Evolutionary conservation across 2,329 filamentous ascomycete species (phyloP).

Genomic region (Verticillium longisporum): DNA sequence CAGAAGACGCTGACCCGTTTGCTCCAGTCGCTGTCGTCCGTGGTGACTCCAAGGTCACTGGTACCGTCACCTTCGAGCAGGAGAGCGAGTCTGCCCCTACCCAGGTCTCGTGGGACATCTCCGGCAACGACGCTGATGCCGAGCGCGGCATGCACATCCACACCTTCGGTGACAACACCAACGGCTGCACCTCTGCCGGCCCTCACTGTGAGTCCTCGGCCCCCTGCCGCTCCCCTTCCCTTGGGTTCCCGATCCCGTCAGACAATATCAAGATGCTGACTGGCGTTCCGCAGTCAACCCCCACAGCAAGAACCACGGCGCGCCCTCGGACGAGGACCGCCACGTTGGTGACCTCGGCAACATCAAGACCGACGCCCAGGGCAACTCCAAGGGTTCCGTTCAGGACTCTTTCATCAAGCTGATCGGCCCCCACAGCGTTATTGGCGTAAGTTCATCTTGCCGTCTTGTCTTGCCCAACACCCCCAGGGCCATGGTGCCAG

Average conservation of each 20-base stretch:
- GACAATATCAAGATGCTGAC: not conserved
- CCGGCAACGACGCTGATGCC: constrained; percentile 87
- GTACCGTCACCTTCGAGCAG: constrained; percentile 95
- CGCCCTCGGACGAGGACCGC: constrained; percentile 72
- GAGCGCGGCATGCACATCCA: constrained; percentile 98
- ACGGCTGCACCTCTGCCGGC: constrained; percentile 96
- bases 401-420: constrained; percentile 85
- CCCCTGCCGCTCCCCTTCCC: not conserved
- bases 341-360: constrained; percentile 98
- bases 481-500: not conserved
- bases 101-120: constrained; percentile 86
- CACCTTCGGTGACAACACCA: constrained; percentile 99
- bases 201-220: constrained; percentile 73
- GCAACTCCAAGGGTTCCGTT: constrained; percentile 76
- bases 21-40: constrained; percentile 84
- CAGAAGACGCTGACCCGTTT: not conserved
- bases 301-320: constrained; percentile 84
- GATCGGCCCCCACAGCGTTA: constrained; percentile 89
- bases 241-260: not conserved
- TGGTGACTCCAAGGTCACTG: constrained; percentile 93
- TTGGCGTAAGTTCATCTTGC: constrained; percentile 61
- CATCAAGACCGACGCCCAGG: constrained; percentile 89
- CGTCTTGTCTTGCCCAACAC: not conserved
- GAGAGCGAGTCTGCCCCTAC: constrained; percentile 73
- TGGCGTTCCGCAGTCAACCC: constrained; percentile 70